phyloP scores from a whole-genome alignment of 139 green algal genomes.

The Micractinium sp. region DNA sequence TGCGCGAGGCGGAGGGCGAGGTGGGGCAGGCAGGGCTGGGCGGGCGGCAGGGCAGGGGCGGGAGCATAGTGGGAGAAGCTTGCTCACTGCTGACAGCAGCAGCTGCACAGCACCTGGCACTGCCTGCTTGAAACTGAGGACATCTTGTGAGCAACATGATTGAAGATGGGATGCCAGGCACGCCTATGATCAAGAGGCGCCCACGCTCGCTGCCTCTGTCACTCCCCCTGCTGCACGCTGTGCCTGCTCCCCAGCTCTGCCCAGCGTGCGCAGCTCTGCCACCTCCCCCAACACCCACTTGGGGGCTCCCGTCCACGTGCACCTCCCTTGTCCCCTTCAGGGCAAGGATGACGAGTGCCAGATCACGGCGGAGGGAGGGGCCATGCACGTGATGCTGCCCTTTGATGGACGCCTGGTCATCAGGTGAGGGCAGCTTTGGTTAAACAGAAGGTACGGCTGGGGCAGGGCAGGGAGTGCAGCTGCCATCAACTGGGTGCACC shows the following conservation, averaged over 20 bases:
- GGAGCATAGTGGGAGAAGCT: not conserved
- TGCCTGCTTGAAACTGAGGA: too few species aligned
- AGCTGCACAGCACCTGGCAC: not conserved
- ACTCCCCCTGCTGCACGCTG: not conserved
- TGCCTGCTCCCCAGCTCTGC: not conserved
- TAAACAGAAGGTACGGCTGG: not conserved
- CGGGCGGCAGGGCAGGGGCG: not conserved
- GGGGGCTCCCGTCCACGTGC: not conserved
- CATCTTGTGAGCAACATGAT: too few species aligned
- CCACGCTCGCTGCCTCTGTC: too few species aligned
- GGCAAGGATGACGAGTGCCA: not conserved
- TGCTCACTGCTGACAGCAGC: too few species aligned
- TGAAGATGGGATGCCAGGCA: too few species aligned
- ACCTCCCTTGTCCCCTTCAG: not conserved
- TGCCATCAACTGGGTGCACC: not conserved
- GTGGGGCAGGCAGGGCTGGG: not conserved
- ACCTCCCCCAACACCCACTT: not conserved
- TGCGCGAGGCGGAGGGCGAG: not conserved
- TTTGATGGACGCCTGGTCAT: constrained; percentile 10
- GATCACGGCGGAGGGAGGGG: not conserved
- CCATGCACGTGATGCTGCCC: constrained; percentile 6
- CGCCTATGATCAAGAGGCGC: too few species aligned
- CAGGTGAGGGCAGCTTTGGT: not conserved
- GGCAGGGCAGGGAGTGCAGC: too few species aligned
- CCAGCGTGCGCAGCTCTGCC: not conserved